phyloP scores from a whole-genome alignment of 2,329 filamentous ascomycete genomes.

The Apiospora koreana region DNA sequence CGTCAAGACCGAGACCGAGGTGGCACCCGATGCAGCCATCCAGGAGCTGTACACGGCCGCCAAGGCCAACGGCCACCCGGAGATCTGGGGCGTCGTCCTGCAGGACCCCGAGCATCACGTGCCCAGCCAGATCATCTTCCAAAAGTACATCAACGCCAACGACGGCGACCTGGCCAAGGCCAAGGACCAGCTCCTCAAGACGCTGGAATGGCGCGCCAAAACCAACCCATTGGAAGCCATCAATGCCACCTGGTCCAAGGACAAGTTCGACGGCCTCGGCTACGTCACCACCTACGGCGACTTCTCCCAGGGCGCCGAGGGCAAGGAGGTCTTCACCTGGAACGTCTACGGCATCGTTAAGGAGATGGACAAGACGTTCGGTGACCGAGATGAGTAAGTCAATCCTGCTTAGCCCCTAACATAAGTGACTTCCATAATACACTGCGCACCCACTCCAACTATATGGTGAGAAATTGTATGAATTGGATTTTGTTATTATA shows the following conservation, averaged over 20 bases:
- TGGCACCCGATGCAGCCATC: conserved; percentile 20
- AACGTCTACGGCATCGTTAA: conserved; percentile 92
- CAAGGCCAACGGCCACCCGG: conserved; percentile 53
- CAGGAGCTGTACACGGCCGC: conserved; percentile 33
- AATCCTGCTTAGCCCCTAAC: conserved; percentile 23
- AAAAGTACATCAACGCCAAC: conserved; percentile 94
- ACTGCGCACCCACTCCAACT: no score
- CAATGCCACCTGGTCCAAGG: conserved; percentile 62
- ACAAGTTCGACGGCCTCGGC: conserved; percentile 76
- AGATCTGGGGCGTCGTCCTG: conserved; percentile 87
- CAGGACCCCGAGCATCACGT: conserved; percentile 55
- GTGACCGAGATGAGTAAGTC: conserved; percentile 74
- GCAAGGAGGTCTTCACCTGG: conserved; percentile 76
- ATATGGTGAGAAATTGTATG: no score
- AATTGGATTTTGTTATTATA: no score
- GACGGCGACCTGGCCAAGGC: conserved; percentile 73
- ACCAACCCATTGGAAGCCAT: conserved; percentile 70
- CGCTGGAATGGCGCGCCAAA: conserved; percentile 80
- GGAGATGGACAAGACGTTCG: conserved; percentile 78
- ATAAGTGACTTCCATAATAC: no score
- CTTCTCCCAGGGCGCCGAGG: conserved; percentile 25
- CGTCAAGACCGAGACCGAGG: background rate
- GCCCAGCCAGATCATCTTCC: conserved; percentile 80
- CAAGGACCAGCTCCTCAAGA: conserved; percentile 75
- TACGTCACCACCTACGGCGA: conserved; percentile 71